phyloP scores from a whole-genome alignment of 306 rosid species.

The Glycine latifolia region DNA sequence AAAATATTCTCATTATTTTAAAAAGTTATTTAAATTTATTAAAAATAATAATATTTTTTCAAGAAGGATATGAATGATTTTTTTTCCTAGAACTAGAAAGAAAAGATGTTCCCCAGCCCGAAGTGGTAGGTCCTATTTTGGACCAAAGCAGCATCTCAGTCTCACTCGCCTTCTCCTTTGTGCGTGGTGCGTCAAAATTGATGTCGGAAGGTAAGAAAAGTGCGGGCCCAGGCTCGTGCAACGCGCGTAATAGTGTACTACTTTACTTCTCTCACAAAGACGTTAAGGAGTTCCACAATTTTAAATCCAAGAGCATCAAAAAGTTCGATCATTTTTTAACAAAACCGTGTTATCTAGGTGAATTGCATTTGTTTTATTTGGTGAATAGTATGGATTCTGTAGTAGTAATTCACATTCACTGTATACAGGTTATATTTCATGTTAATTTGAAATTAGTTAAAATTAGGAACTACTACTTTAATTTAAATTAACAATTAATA shows the following conservation, averaged over 20 bases:
- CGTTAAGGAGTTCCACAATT: background rate
- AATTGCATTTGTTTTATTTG: no score
- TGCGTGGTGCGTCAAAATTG: constrained; percentile 39
- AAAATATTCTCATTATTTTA: no score
- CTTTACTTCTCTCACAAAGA: no score
- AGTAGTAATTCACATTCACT: no score
- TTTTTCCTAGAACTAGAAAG: background rate
- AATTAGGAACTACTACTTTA: no score
- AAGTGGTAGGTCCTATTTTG: constrained; percentile 48
- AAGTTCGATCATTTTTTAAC: no score
- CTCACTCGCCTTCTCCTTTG: constrained; percentile 2
- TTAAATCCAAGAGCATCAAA: background rate
- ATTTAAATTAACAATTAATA: background rate
- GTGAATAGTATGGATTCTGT: no score
- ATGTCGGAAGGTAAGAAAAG: constrained; percentile 7
- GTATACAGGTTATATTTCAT: no score
- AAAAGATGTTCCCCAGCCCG: background rate
- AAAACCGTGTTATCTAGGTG: no score
- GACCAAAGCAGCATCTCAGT: constrained; percentile 49
- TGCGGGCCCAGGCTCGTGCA: constrained; percentile 46
- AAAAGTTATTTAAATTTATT: no score
- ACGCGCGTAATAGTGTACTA: constrained; percentile 49
- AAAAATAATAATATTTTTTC: no score
- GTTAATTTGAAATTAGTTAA: background rate
- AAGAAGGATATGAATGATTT: background rate